Conservation (phyloP, 1,284 basidiomycete genomes). For the Tilletia setariae region DNA sequence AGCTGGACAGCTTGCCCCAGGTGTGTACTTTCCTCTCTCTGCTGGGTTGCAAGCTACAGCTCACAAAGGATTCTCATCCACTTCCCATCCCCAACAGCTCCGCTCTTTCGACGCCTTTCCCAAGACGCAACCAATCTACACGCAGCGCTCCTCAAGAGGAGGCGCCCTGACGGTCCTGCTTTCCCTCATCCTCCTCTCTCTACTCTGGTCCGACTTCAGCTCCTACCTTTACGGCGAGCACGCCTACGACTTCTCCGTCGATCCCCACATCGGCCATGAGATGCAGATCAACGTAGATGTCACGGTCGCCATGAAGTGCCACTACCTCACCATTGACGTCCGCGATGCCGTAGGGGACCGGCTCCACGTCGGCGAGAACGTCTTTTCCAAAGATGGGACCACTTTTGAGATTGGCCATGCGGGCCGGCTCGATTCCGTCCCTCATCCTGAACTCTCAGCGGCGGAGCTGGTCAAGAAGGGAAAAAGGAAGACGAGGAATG, state of each 20-base stretch:
- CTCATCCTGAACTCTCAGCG: constrained; percentile 5
- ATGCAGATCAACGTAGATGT: constrained; percentile 53
- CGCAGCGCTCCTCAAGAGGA: constrained; percentile 75
- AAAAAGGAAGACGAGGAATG: constrained; percentile 1
- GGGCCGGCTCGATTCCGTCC: constrained; percentile 68
- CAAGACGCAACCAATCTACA: constrained; percentile 75
- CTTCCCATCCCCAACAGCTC: constrained; percentile 23
- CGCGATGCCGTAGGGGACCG: constrained; percentile 89
- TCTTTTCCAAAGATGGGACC: constrained; percentile 73
- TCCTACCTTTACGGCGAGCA: constrained; percentile 91
- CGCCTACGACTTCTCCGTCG: constrained; percentile 37
- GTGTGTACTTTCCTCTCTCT: constrained; percentile 18
- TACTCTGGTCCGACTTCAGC: constrained; percentile 79
- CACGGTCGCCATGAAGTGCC: constrained; percentile 49
- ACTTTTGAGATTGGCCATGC: constrained; percentile 81
- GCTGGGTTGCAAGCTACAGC: background rate
- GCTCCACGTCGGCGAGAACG: constrained; percentile 71
- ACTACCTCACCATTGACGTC: constrained; percentile 73
- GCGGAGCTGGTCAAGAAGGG: background rate
- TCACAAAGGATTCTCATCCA: background rate
- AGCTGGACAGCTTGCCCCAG: constrained; percentile 44
- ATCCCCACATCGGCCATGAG: constrained; percentile 32
- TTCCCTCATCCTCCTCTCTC: constrained; percentile 66
- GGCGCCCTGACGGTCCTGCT: constrained; percentile 84
- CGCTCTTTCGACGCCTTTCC: constrained; percentile 54